These are phyloP conservation scores for Diutina catenulata DNA, from an alignment of 1,139 yeast species.

Conservation along the genomic window DNA sequence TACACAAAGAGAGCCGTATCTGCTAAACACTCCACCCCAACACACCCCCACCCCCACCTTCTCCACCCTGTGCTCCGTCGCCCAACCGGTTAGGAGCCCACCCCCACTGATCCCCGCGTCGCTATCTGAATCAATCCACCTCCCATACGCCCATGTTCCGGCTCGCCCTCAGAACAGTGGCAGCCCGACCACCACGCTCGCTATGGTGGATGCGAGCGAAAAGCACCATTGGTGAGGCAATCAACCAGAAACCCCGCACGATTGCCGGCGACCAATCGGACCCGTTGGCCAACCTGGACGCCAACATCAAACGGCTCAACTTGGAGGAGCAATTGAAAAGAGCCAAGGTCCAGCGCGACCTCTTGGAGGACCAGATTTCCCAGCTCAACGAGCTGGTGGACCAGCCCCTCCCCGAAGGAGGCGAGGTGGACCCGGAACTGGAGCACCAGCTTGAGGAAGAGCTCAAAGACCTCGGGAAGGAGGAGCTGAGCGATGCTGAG, in stretches of 20 bases:
- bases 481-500: slow-evolving; percentile 1
- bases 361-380: neutral
- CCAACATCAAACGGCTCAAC: neutral
- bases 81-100: no score
- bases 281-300: neutral
- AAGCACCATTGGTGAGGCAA: neutral
- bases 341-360: neutral
- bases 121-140: no score
- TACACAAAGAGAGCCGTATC: no score
- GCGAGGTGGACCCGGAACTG: neutral
- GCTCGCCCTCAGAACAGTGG: no score
- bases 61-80: no score
- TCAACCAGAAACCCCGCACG: neutral
- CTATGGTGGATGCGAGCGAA: neutral
- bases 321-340: neutral
- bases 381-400: neutral
- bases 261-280: neutral
- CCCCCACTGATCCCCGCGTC: no score
- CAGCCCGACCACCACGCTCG: no score
- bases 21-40: no score
- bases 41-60: no score
- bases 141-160: no score
- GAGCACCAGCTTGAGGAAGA: neutral
- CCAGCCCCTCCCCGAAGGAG: neutral
- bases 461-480: neutral